Percentiles rank a stretch among this genome's conserved stretches.
These are phyloP conservation scores for Ogataea zsoltii DNA, from an alignment of 805 yeast species.

Conservation along the genomic window DNA sequence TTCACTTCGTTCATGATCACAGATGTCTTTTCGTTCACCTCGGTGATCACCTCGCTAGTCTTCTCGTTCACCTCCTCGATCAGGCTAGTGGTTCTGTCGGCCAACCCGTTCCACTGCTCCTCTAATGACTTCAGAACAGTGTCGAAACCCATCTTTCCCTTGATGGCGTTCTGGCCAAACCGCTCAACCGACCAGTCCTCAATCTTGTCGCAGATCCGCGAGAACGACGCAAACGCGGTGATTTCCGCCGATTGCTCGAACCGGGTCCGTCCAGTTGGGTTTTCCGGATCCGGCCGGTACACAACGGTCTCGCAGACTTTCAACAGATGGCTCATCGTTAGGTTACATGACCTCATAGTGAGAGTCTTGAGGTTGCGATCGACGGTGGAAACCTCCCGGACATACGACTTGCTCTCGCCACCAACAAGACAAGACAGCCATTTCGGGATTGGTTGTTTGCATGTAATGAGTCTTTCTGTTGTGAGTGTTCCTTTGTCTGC, in stretches of 20 bases:
- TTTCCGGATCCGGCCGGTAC: slow-evolving; percentile 65
- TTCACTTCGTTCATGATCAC: slow-evolving; percentile 29
- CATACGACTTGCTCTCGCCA: slow-evolving; percentile 69
- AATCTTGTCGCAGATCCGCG: slow-evolving; percentile 70
- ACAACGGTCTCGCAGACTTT: slow-evolving; percentile 86
- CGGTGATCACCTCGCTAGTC: slow-evolving; percentile 25
- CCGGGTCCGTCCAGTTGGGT: slow-evolving; percentile 52
- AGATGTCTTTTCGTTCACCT: slow-evolving; percentile 27
- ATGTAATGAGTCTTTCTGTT: slow-evolving; percentile 86
- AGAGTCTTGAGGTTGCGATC: slow-evolving; percentile 65
- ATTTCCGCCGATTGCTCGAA: slow-evolving; percentile 86
- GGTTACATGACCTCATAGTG: slow-evolving; percentile 80
- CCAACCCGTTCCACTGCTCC: slow-evolving; percentile 35
- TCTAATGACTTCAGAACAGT: slow-evolving; percentile 59
- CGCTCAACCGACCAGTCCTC: slow-evolving; percentile 93
- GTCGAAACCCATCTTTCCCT: slow-evolving; percentile 86
- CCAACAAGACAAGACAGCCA: slow-evolving; percentile 81
- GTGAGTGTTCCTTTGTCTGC: slow-evolving; percentile 53
- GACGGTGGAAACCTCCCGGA: slow-evolving; percentile 86
- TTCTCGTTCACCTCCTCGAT: slow-evolving; percentile 27
- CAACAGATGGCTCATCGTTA: slow-evolving; percentile 75
- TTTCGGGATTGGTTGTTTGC: slow-evolving; percentile 80
- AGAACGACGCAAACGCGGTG: slow-evolving; percentile 76
- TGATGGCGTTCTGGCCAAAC: slow-evolving; percentile 81
- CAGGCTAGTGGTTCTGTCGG: slow-evolving; percentile 22